A percentile compares a stretch with the other conserved stretches of the same genome.
These are phyloP conservation scores for Filosporella fistucella DNA, from an alignment of 495 filamentous ascomycete genomes.

Conservation along the genomic window DNA sequence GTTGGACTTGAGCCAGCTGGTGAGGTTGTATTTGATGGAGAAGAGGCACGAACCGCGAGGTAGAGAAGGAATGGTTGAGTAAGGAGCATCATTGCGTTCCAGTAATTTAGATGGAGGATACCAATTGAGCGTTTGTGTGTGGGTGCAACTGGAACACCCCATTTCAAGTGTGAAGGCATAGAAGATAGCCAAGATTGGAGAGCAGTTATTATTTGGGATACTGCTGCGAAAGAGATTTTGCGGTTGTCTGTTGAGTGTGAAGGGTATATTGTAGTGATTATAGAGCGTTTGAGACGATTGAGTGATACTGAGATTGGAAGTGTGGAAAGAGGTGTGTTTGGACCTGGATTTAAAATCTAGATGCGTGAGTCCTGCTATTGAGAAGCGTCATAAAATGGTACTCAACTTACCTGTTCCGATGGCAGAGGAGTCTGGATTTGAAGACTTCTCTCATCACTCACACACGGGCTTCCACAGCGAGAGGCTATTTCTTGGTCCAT, in stretches of 20 bases:
- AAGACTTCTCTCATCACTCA: slow-evolving; percentile 10
- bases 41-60: slow-evolving; percentile 21
- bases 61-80: slow-evolving; percentile 28
- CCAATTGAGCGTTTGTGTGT: slow-evolving; percentile 26
- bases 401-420: too few relatives aligned
- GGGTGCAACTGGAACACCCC: slow-evolving; percentile 24
- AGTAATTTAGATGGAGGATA: slow-evolving; percentile 28
- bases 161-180: slow-evolving; percentile 27
- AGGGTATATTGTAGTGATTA: slow-evolving; percentile 25
- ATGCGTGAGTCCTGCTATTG: too few relatives aligned
- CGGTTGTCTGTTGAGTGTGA: slow-evolving; percentile 12
- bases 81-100: slow-evolving; percentile 25
- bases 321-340: slow-evolving; percentile 25
- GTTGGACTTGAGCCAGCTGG: too few relatives aligned
- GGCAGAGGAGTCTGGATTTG: slow-evolving; percentile 7
- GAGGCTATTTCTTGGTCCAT: slow-evolving; percentile 12
- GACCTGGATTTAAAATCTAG: slow-evolving; percentile 24
- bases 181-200: slow-evolving; percentile 25
- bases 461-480: slow-evolving; percentile 9
- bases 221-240: slow-evolving; percentile 22
- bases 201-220: slow-evolving; percentile 20
- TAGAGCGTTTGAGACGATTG: slow-evolving; percentile 23
- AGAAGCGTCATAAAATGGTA: too few relatives aligned
- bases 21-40: too few relatives aligned
- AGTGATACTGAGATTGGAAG: slow-evolving; percentile 23